Evolutionary conservation across 2,329 filamentous ascomycete genomes (phyloP), one percentile per base, ranked within the genome.

Genomic region (Coleophoma cylindrospora): DNA sequence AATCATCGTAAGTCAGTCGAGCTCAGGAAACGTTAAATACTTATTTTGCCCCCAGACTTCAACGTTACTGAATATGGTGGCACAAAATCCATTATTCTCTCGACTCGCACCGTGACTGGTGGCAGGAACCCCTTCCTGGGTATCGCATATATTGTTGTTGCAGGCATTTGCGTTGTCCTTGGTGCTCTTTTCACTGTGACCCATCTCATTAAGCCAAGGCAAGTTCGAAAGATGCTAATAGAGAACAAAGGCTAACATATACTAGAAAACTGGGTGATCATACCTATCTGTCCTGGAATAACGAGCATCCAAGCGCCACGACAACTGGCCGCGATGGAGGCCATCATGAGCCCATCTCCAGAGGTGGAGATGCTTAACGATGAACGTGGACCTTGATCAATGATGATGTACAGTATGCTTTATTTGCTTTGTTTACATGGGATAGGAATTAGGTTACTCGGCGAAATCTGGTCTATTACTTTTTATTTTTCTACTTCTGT

Each of bases 221-320:
- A 74, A 64, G 81, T 70, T 45, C 34, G 19, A 13, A 13, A 17
- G 7, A 38, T 9, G 14, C 15, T 27, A 41, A 15, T 36, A 46
- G 51, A 43, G 54, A 47, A 32, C 21, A 32, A 13, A 45, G 48
- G 55, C 9, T 27, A 50, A 40, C 11, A 50, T 47, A 57, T 46
- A 58, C 27, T 15, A 92, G 94, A 64, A 99, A 97, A 87, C 81
- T 99, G 40, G 94, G 94, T 54, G 94, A 99, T 68, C 94, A 97
- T 70, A 96, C 91, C 9, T 97, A 99, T 68, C 79, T 99, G 45
- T 94, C 89, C 21, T 99, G 94, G 94, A 96, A 97, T 68, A 86
- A 83, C 54, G 84, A 87, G 43, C 73, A 80, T 53, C 74, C 79
- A 43, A 79, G 77, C 52, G 79, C 76, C 15, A 66, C 73, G 21